Evolutionary conservation across 2,329 filamentous ascomycete genomes (phyloP), one percentile per base, ranked within the genome.

Genomic region (Coniochaeta ligniaria): DNA sequence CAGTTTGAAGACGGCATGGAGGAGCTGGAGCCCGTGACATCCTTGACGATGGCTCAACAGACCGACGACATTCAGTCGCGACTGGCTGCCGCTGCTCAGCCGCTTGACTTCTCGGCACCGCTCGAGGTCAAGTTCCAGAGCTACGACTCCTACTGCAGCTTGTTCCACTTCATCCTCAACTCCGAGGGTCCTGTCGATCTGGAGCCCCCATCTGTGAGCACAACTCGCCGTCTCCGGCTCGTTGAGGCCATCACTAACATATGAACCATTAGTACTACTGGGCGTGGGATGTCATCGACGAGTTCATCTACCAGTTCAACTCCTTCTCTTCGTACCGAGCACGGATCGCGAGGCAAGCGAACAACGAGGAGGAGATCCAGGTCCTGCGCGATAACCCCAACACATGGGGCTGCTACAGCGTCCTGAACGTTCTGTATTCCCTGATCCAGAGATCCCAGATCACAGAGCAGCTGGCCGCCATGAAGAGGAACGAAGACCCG

Each of bases 251-350:
- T 57, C 31, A 11, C 54, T 57, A 24, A 57, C 31, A 22, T 38
- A 22, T 22, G 3, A 31, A 60, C 36, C 57, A 45, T 52, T 74
- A 98, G 92, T 96, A 96, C 80, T 97, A 94, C 82, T 99, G 95
- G 95, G 95, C 95, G 47, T 99, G 95, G 95, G 95, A 99, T 76
- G 94, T 98, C 68, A 97, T 99, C 78, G 95, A 99, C 77, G 95
- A 99, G 78, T 99, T 99, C 82, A 98, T 99, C 80, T 99, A 99
- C 83, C 95, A 99, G 77, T 99, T 99, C 84, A 97, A 99, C 83
- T 96, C 93, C 62, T 99, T 99, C 83, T 98, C 92, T 75, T 92
- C 92, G 65, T 97, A 97, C 84, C 88, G 95, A 72, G 92, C 96
- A 76, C 89, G 92, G 67, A 87, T 96, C 68, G 95, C 95, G 65